These are phyloP conservation scores for Pterocarpus macrocarpus DNA, from an alignment of 306 rosid genomes.

Conservation along the genomic window DNA sequence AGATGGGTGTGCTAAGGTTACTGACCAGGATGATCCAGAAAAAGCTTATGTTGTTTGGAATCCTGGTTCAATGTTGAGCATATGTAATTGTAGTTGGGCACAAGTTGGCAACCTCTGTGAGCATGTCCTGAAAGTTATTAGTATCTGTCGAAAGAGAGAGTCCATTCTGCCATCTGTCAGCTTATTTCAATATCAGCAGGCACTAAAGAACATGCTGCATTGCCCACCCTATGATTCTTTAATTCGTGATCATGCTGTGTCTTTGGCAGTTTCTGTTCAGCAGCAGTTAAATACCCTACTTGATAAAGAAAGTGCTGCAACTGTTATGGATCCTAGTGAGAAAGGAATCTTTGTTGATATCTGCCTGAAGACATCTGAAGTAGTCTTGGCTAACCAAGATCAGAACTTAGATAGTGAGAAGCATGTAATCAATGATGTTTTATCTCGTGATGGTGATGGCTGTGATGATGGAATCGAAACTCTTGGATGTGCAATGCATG, in stretches of 20 bases:
- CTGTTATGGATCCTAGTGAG: slow-evolving; percentile 46
- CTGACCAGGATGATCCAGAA: slow-evolving; percentile 62
- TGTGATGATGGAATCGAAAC: slow-evolving; percentile 42
- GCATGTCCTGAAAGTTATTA: slow-evolving; percentile 75
- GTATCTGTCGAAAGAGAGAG: slow-evolving; percentile 55
- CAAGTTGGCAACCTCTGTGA: slow-evolving; percentile 85
- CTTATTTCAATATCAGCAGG: slow-evolving; percentile 73
- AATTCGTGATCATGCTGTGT: slow-evolving; percentile 81
- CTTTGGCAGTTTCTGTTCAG: slow-evolving; percentile 79
- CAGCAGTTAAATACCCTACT: slow-evolving; percentile 62
- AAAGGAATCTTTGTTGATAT: slow-evolving; percentile 36
- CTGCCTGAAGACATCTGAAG: slow-evolving; percentile 38
- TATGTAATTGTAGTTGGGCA: slow-evolving; percentile 85
- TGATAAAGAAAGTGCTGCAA: slow-evolving; percentile 52
- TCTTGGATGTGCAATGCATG: slow-evolving; percentile 34
- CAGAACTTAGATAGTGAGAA: slow-evolving; percentile 35
- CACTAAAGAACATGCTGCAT: slow-evolving; percentile 64
- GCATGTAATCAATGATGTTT: slow-evolving; percentile 11
- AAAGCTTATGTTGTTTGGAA: slow-evolving; percentile 70
- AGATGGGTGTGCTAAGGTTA: slow-evolving; percentile 70
- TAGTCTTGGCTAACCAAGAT: slow-evolving; percentile 36
- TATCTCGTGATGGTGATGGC: slow-evolving; percentile 43
- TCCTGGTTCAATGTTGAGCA: slow-evolving; percentile 79
- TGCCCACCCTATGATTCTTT: slow-evolving; percentile 90
- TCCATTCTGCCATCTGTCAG: slow-evolving; percentile 65